Evolutionary conservation across 2,329 filamentous ascomycete genomes (phyloP), one percentile per base, ranked within the genome.

Genomic region (Decorospora gaudefroyi): DNA sequence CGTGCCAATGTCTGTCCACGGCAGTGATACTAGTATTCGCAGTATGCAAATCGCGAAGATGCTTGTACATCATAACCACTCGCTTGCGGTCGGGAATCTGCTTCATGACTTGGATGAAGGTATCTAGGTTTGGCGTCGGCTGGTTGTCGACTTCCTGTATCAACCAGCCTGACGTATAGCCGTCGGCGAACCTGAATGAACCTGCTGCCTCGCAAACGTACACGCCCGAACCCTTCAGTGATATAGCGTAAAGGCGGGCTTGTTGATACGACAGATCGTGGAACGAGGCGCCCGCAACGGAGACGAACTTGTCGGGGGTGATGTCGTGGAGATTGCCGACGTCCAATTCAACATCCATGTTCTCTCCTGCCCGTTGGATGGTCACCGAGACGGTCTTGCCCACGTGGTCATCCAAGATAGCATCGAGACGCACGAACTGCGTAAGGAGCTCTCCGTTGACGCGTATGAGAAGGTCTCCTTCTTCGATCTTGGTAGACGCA

Each of bases 201-300:
- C 93, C 93, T 2, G 89, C 87, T 4, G 92, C 89, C 72, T 99
- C 93, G 65, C 91, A 97, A 46, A 97, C 87, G 67, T 89, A 99
- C 12, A 99, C 90, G 22, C 93, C 93, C 28, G 72, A 64, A 37
- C 71, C 67, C 68, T 90, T 86, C 60, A 90, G 87, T 7, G 91
- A 85, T 45, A 99, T 91, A 22, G 91, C 92, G 68, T 96, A 97
- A 4, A 96, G 80, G 7, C 93, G 85, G n/a, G 93, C 90, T 72
- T 97, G 91, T 67, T 99, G 93, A 70, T 99, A 99, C 1, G 95
- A 99, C 12, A 99, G 77, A 67, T 95, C 84, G 74, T 99, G 95
- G 76, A 99, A 97, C 46, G 90, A 92, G 16, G 86, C 93, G 13
- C 93, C 95, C 28, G 91, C 89, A 29, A 97, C 92, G 4, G 90